Base-by-base conservation (phyloP, 768 basidiomycete genomes). In the Glaciozyma antarctica region DNA sequence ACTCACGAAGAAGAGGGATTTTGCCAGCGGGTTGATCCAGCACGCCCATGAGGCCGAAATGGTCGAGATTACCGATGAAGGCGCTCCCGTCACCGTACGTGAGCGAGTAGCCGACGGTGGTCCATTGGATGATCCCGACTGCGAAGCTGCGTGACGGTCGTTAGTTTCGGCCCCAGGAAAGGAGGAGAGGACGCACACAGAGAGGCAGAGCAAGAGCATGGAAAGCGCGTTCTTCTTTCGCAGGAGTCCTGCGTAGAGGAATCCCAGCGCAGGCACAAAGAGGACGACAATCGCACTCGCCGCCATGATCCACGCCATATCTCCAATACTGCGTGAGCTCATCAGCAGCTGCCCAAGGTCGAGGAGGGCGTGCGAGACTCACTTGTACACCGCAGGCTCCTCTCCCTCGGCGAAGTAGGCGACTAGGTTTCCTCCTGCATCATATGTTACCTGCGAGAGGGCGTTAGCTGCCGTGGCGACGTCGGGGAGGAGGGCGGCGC, bases 31-130 rank as follows among this genome's bases (percentile, higher is more conserved):
- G 34, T 34, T 34, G 34, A 38, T 78, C 85, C 63, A 87, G 81
- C 30, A 90, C 89, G 65, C 83, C 79, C 60, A 82, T 81, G 52
- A 92, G 79, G 26, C 87, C 88, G 71, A 92, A 87, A 77, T 88
- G 84, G 45, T 79, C 79, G 30, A 95, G 82, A 76, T 93, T 85
- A 48, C 94, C 94, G 67, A 99, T 94, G 76, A 81, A 98, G 15
- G 53, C 28, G 5, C 26, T 22, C 21, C 30, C 34, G 22, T 72
- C 68, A 32, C 78, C 79, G 32, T 28, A 55, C 3, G 53, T 34
- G 17, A 55, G 53, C 4, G 32, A 34, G 28, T 90, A 93, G 75
- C 93, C 93, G 92, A n/a, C 49, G 7, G 24, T 30, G 10, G 26
- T 65, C 67, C 62, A 66, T 7, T 61, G 52, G 8, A 60, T 65